Conservation (phyloP, 169 alveolate species). For the Cryptosporidium baileyi region DNA sequence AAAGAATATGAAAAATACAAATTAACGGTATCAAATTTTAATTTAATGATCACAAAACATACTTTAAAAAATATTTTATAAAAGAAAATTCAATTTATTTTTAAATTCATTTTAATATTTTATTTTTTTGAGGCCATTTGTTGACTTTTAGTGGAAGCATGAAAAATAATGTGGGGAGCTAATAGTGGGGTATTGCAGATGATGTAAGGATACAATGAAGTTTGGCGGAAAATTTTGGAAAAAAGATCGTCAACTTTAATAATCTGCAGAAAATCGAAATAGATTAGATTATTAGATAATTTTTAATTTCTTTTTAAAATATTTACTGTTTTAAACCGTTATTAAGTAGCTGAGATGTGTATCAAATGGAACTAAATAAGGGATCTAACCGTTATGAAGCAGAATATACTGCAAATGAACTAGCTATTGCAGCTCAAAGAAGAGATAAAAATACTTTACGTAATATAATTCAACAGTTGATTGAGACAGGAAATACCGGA, state of each 20-base stretch:
- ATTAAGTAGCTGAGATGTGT: neutral
- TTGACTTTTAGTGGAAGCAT: too few species aligned
- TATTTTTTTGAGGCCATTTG: too few species aligned
- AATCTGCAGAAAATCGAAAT: neutral
- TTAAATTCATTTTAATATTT: too few species aligned
- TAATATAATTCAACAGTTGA: constrained; percentile 57
- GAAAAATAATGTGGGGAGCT: constrained; percentile 67
- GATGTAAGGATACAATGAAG: neutral
- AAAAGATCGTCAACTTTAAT: neutral
- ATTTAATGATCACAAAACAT: too few species aligned
- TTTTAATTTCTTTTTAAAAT: neutral
- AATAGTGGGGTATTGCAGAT: constrained; percentile 44
- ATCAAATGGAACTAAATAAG: constrained; percentile 45
- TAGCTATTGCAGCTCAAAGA: constrained; percentile 70
- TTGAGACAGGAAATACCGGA: constrained; percentile 70
- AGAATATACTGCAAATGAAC: constrained; percentile 62
- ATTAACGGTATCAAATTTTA: too few species aligned
- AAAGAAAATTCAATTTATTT: too few species aligned
- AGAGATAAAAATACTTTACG: constrained; percentile 58
- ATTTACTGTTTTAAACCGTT: neutral
- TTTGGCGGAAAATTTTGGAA: neutral
- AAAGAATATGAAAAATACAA: too few species aligned
- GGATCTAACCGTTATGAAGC: constrained; percentile 53
- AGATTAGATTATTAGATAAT: too few species aligned
- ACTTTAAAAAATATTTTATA: too few species aligned